These are phyloP conservation scores for Aspergillus sclerotialis DNA, from an alignment of 2,329 filamentous ascomycete species.

Conservation along the genomic window DNA sequence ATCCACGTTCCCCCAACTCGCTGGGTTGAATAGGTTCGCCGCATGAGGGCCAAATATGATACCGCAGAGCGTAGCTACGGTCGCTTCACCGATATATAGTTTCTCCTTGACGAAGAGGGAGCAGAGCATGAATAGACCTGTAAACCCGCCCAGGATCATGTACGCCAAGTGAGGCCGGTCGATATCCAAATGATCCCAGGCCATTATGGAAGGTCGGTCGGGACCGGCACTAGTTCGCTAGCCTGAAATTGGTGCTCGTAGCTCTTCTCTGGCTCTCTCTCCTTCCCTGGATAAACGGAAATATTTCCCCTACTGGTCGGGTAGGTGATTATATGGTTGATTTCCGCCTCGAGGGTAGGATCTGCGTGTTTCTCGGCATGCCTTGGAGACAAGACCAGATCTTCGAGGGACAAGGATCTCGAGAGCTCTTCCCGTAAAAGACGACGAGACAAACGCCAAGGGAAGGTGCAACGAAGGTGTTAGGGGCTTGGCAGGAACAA, in stretches of 20 bases:
- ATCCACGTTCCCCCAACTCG: constrained; percentile 59
- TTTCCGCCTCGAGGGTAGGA: constrained; percentile 16
- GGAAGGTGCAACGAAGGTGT: not conserved
- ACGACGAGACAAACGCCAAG: not conserved
- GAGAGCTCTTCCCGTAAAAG: no score
- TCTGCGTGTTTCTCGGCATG: constrained; percentile 18
- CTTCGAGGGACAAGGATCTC: no score
- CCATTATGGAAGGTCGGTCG: constrained; percentile 31
- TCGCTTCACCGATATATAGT: constrained; percentile 97
- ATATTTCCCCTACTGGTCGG: constrained; percentile 4
- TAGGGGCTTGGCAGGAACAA: not conserved
- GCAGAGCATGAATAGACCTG: constrained; percentile 94
- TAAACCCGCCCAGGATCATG: constrained; percentile 96
- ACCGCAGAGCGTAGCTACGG: constrained; percentile 68
- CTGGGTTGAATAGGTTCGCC: constrained; percentile 55
- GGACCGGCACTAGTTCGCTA: not conserved
- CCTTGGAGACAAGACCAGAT: constrained; percentile 12
- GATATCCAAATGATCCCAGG: constrained; percentile 53
- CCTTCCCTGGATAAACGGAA: constrained; percentile 4
- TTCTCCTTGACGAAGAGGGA: constrained; percentile 98
- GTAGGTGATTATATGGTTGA: constrained; percentile 15
- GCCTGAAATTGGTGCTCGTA: no score
- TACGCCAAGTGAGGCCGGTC: constrained; percentile 97
- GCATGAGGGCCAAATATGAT: constrained; percentile 65
- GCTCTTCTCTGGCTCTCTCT: not conserved